Conservation (phyloP, 805 yeast genomes). For the Ogataea pini region DNA sequence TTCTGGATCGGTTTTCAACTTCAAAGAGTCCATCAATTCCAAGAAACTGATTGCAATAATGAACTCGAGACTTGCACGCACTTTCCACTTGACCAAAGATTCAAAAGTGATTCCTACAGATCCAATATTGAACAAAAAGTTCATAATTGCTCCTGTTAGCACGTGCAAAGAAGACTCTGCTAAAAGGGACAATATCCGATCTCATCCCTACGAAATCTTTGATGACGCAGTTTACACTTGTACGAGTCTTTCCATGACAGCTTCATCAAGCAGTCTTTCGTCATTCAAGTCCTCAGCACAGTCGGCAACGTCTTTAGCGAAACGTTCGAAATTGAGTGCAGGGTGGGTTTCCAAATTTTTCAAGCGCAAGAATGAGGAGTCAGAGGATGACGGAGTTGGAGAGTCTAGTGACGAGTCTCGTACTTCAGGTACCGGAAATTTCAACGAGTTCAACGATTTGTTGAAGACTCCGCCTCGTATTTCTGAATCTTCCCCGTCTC, state of each 20-base stretch:
- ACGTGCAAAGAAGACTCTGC: slow-evolving; percentile 12
- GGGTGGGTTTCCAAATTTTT: slow-evolving; percentile 32
- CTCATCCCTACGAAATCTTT: slow-evolving; percentile 62
- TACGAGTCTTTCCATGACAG: slow-evolving; percentile 17
- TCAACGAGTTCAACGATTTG: slow-evolving; percentile 6
- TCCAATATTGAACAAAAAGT: slow-evolving; percentile 50
- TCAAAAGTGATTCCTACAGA: slow-evolving; percentile 29
- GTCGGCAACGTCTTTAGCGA: slow-evolving; percentile 4
- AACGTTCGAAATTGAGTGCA: slow-evolving; percentile 17
- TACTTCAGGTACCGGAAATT: slow-evolving; percentile 6
- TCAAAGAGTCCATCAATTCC: slow-evolving; percentile 20
- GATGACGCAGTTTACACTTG: slow-evolving; percentile 63
- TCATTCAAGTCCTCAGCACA: slow-evolving; percentile 13
- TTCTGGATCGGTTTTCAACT: slow-evolving; percentile 12
- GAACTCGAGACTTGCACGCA: slow-evolving; percentile 31
- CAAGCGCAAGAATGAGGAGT: slow-evolving; percentile 20
- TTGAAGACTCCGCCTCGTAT: slow-evolving; percentile 20
- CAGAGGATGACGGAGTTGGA: neutral
- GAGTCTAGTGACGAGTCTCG: too few relatives aligned
- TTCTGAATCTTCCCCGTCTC: slow-evolving; percentile 25
- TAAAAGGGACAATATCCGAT: slow-evolving; percentile 42
- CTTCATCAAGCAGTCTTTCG: slow-evolving; percentile 12
- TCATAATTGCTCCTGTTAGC: slow-evolving; percentile 42
- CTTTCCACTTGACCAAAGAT: slow-evolving; percentile 27
- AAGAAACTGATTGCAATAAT: slow-evolving; percentile 29